Evolutionary conservation across 2,329 filamentous ascomycete genomes (phyloP), one percentile per base, ranked within the genome.

Genomic region (Trichoderma atroviride): DNA sequence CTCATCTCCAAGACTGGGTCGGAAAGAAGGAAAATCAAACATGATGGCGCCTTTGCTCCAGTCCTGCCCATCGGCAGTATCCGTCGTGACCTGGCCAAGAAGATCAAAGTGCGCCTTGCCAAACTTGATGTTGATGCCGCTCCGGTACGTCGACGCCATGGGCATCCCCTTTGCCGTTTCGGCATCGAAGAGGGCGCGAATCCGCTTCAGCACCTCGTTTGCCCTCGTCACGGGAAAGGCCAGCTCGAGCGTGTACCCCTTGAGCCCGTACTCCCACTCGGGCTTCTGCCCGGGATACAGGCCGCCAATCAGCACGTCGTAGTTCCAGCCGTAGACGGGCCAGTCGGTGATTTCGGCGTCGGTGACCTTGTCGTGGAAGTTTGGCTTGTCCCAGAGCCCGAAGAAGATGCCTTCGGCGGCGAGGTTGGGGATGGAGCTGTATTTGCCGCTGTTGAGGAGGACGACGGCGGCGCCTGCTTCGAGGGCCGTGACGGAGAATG

Each of bases 261-360:
- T 81, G 52, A 86, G 78, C 31, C 78, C 80, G 60, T 83, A 81
- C n/a, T 86, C 84, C 83, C 84, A 86, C 71, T 84, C 80, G 5
- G 84, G 81, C 65, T 79, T 79, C 74, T 84, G 82, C 65, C 80
- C 81, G 9, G 79, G 82, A 73, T 85, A 86, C 22, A 86, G 74
- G 0, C 84, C 84, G 19, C 84, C 84, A 69, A 86, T 86, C 16
- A 86, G 78, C 11, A 86, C 83, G 73, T 86, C 84, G 73, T 86
- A 85, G 76, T 85, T 85, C 79, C 81, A 85, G 13, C 84, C 84
- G 71, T 85, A 85, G 31, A 86, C 84, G 19, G 84, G 84, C 83
- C 83, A 86, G 4, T 78, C 71, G 0, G 73, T 73, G 68, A 86
- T 81, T n/a, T 77, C 71, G 64, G 78, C 67, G 75, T 83, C 78